Percentiles rank a stretch among this genome's conserved stretches.
Evolutionary conservation across 352 stramenopile species (phyloP).

Genomic region (Aphanomyces euteiches): DNA sequence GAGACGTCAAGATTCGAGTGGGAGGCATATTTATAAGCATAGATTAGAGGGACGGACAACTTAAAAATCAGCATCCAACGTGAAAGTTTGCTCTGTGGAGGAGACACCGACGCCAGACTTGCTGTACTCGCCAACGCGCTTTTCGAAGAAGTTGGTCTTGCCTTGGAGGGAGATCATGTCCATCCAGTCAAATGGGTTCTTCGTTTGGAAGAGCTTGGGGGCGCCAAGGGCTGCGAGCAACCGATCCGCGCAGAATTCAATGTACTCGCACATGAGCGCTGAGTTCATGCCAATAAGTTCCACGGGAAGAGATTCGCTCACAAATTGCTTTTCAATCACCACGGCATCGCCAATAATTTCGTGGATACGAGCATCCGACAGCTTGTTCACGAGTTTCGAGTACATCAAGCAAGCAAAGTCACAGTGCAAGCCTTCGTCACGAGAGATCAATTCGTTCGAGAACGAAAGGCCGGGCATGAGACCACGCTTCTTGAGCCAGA

Average conservation of each 20-base stretch:
- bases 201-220: conserved; percentile 90
- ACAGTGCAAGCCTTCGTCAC: conserved; percentile 98
- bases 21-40: not conserved
- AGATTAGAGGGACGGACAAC: conserved; percentile 11
- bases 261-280: conserved; percentile 97
- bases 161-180: conserved; percentile 98
- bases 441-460: conserved; percentile 98
- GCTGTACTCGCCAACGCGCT: conserved; percentile 98
- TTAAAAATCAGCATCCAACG: conserved; percentile 93
- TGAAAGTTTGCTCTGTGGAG: conserved; percentile 87
- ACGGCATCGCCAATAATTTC: conserved; percentile 96
- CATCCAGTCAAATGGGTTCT: conserved; percentile 99
- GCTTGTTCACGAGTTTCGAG: conserved; percentile 96
- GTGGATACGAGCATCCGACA: conserved; percentile 88
- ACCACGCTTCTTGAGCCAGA: conserved; percentile 99
- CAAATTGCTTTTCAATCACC: conserved; percentile 97
- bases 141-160: conserved; percentile 99
- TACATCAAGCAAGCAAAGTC: conserved; percentile 99
- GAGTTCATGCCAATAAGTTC: conserved; percentile 99
- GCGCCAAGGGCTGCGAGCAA: conserved; percentile 91
- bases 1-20: no score
- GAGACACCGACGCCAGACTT: conserved; percentile 95
- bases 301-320: conserved; percentile 94
- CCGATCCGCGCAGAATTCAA: conserved; percentile 98
- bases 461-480: conserved; percentile 99